These are phyloP conservation scores for Fusarium sulawesiense DNA, from an alignment of 2,329 filamentous ascomycete species.

Conservation along the genomic window DNA sequence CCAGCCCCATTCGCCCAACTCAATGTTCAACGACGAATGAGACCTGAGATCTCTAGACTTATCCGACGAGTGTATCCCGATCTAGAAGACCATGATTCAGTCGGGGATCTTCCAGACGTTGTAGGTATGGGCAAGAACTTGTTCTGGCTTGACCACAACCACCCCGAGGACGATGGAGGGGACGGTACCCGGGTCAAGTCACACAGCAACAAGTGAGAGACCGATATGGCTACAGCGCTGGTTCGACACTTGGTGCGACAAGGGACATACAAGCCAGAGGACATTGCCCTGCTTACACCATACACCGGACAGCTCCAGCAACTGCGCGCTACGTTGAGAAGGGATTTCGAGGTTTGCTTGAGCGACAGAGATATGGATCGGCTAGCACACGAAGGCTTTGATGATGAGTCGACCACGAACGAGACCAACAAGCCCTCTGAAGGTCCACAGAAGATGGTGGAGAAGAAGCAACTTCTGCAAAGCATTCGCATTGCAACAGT, in stretches of 20 bases:
- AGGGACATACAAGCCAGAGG: constrained; percentile 66
- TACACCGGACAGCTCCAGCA: constrained; percentile 69
- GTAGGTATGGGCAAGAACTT: constrained; percentile 64
- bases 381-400: constrained; percentile 46
- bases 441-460: not conserved
- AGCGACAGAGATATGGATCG: constrained; percentile 71
- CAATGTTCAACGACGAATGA: constrained; percentile 73
- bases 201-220: constrained; percentile 68
- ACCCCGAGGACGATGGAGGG: constrained; percentile 55
- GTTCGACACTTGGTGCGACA: constrained; percentile 75
- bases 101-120: constrained; percentile 59
- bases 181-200: constrained; percentile 57
- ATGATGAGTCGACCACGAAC: not conserved
- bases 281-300: constrained; percentile 78
- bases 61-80: constrained; percentile 69
- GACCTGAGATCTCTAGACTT: constrained; percentile 69
- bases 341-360: constrained; percentile 69
- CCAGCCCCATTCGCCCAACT: constrained; percentile 54
- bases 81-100: constrained; percentile 61
- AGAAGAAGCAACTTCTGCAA: constrained; percentile 55
- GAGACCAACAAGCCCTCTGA: not conserved
- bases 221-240: constrained; percentile 70
- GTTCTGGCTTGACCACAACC: constrained; percentile 71
- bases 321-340: constrained; percentile 58
- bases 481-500: constrained; percentile 71